phyloP scores from a whole-genome alignment of 2,329 filamentous ascomycete genomes.

The Cercospora sp. region DNA sequence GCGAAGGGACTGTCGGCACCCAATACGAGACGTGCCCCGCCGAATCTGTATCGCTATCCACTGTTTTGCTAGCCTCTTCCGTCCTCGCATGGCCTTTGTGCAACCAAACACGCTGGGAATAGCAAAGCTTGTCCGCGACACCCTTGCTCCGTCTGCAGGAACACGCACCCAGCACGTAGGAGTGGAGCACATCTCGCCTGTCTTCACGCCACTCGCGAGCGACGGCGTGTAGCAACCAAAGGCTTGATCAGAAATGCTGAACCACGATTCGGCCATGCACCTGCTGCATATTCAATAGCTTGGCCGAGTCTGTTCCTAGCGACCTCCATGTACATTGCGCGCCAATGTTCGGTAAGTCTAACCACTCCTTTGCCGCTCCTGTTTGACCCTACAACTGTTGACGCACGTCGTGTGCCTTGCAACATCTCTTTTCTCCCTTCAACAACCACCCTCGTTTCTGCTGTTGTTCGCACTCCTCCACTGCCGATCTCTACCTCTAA shows the following conservation, averaged over 20 bases:
- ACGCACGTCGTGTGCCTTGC: slow-evolving; percentile 14
- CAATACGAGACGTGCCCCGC: slow-evolving; percentile 7
- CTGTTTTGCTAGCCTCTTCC: slow-evolving; percentile 9
- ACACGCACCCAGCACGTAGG: slow-evolving; percentile 5
- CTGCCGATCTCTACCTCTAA: slow-evolving; percentile 13
- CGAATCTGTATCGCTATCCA: slow-evolving; percentile 9
- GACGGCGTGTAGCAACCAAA: slow-evolving; percentile 1
- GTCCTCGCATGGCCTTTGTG: slow-evolving; percentile 6
- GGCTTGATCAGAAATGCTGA: slow-evolving; percentile 1
- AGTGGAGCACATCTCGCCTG: slow-evolving; percentile 1
- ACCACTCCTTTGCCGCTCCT: slow-evolving; percentile 3
- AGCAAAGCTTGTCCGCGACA: slow-evolving; percentile 14
- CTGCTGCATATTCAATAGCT: slow-evolving; percentile 7
- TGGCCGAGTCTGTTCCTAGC: slow-evolving; percentile 2
- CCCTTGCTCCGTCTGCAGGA: slow-evolving; percentile 16
- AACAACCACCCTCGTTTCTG: slow-evolving; percentile 17
- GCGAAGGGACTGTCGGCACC: background rate
- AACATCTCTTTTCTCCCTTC: background rate
- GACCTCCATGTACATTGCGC: slow-evolving; percentile 5
- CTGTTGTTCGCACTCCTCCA: background rate
- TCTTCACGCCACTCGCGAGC: background rate
- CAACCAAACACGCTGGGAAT: slow-evolving; percentile 6
- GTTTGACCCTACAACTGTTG: slow-evolving; percentile 7
- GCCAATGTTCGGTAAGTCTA: slow-evolving; percentile 7
- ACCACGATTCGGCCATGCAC: background rate